A percentile compares a stretch with the other conserved stretches of the same genome.
These are phyloP conservation scores for Elongisporangium anandrum DNA, from an alignment of 352 stramenopile genomes.

Conservation along the genomic window DNA sequence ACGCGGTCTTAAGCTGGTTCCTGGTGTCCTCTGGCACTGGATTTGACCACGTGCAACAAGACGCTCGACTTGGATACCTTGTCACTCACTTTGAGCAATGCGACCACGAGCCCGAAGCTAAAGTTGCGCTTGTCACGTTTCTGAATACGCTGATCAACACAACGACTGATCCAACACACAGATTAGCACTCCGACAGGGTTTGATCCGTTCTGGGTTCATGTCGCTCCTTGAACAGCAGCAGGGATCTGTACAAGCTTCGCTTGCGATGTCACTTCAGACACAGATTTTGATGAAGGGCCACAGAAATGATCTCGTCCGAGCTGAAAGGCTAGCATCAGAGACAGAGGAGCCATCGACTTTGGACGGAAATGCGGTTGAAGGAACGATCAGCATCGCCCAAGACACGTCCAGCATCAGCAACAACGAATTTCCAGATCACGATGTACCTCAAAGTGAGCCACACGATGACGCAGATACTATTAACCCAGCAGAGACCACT, in stretches of 20 bases:
- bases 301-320: not conserved
- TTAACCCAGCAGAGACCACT: not conserved
- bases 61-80: not conserved
- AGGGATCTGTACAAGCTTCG: not conserved
- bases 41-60: not conserved
- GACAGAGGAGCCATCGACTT: not conserved
- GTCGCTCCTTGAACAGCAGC: conserved; percentile 15
- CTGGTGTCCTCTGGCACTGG: conserved; percentile 3
- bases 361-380: not conserved
- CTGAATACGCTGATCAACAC: conserved; percentile 36
- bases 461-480: not conserved
- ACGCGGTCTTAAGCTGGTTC: conserved; percentile 24
- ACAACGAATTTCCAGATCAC: not conserved
- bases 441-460: not conserved
- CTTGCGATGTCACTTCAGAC: not conserved
- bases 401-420: not conserved
- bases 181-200: conserved; percentile 36
- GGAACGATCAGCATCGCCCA: not conserved
- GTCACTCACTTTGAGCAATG: not conserved
- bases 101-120: not conserved
- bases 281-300: not conserved
- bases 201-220: conserved; percentile 28
- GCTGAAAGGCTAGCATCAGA: not conserved
- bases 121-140: conserved; percentile 36
- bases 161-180: conserved; percentile 19